A percentile compares a stretch with the other conserved stretches of the same genome.
Evolutionary conservation across 2,329 filamentous ascomycete species (phyloP).

Genomic region (Byssothecium circinans): DNA sequence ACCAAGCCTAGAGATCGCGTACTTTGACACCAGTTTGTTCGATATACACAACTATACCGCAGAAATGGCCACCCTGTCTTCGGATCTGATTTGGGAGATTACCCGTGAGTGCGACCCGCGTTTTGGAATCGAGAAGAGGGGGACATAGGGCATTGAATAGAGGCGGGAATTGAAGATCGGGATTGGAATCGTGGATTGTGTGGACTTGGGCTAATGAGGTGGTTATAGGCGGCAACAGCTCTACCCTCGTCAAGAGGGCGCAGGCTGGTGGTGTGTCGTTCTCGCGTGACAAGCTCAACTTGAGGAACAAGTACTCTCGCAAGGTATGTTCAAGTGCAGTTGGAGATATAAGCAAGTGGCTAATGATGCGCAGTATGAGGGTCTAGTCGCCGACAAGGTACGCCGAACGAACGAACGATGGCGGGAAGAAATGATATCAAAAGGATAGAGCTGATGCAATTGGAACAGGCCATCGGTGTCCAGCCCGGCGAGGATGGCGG

Average conservation of each 20-base stretch:
- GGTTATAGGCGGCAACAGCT: conserved; percentile 75
- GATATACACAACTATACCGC: conserved; percentile 28
- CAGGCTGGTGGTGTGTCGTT: conserved; percentile 79
- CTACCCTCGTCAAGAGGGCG: conserved; percentile 90
- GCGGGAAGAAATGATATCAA: not conserved
- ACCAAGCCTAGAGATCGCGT: conserved; percentile 4
- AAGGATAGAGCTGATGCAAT: conserved; percentile 4
- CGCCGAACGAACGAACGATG: conserved; percentile 8
- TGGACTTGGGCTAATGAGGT: conserved; percentile 5
- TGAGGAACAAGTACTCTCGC: conserved; percentile 86
- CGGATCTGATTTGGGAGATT: conserved; percentile 93
- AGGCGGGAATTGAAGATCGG: not conserved
- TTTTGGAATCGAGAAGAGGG: not conserved
- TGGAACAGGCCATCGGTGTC: conserved; percentile 75
- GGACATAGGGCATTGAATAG: conserved; percentile 2
- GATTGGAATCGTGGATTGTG: not conserved
- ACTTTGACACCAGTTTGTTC: conserved; percentile 16
- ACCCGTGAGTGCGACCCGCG: conserved; percentile 69
- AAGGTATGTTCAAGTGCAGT: conserved; percentile 63
- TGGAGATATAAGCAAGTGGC: conserved; percentile 14
- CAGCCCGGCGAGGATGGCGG: conserved; percentile 74
- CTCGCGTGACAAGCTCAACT: conserved; percentile 92
- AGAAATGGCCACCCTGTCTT: conserved; percentile 68
- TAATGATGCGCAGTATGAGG: conserved; percentile 68
- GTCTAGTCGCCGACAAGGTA: conserved; percentile 94